These are phyloP conservation scores for Fusarium continuum DNA, from an alignment of 2,329 filamentous ascomycete genomes.

Conservation along the genomic window DNA sequence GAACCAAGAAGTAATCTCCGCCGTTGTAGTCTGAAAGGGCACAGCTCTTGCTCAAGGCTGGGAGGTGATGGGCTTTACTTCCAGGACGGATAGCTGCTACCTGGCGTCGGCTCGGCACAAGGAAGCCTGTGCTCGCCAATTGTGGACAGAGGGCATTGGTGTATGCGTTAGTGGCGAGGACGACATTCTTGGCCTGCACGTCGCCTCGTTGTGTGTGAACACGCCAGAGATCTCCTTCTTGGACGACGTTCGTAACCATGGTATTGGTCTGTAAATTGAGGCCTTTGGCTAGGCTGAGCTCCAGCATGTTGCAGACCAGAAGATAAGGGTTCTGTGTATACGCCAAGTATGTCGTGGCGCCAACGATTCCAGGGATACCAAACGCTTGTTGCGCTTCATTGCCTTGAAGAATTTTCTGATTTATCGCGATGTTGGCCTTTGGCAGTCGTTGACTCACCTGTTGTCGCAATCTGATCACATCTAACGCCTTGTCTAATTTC, in stretches of 20 bases:
- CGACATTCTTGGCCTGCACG: not conserved
- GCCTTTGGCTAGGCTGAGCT: not conserved
- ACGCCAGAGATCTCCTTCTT: not conserved
- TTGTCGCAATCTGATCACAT: not conserved
- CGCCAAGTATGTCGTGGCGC: not conserved
- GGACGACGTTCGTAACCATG: not conserved
- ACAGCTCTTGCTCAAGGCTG: not conserved
- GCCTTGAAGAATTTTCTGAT: not conserved
- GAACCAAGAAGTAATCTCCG: not conserved
- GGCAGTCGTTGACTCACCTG: not conserved
- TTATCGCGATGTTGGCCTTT: not conserved
- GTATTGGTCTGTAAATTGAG: not conserved
- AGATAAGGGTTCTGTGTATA: not conserved
- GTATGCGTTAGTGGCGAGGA: not conserved
- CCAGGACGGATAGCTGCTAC: not conserved
- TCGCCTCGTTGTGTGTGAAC: not conserved
- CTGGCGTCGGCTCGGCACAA: not conserved
- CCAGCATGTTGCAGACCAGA: not conserved
- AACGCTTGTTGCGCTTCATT: not conserved
- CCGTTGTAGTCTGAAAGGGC: not conserved
- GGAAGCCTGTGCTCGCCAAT: not conserved
- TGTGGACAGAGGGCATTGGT: not conserved
- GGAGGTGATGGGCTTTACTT: not conserved
- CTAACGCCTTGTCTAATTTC: not conserved
- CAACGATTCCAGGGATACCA: not conserved